A percentile compares a stretch with the other conserved stretches of the same genome.
Conservation (phyloP, 75 land plant genomes). For the Azolla pinnata region DNA sequence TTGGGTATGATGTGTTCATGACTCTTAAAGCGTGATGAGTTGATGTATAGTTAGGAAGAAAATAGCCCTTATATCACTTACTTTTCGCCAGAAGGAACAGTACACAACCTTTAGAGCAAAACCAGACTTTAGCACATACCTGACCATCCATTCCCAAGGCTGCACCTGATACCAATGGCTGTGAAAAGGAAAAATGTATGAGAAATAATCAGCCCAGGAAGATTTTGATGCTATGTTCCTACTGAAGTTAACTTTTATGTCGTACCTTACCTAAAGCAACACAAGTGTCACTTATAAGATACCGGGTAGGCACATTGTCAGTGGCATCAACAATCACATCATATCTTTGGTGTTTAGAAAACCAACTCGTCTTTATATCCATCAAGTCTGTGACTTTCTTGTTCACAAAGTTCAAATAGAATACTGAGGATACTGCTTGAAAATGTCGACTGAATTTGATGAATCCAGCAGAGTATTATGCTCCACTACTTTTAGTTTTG, state of each 20-base stretch:
- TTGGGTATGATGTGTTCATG: too few species aligned
- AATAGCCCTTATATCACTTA: too few species aligned
- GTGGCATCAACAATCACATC: constrained; percentile 94
- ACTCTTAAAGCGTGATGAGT: too few species aligned
- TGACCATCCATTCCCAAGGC: constrained; percentile 96
- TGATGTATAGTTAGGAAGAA: too few species aligned
- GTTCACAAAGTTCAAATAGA: background rate
- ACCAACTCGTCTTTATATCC: background rate
- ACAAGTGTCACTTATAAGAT: constrained; percentile 90
- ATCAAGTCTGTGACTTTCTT: background rate
- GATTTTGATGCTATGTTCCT: background rate
- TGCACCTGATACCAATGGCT: constrained; percentile 98
- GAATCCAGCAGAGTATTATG: constrained; percentile 52
- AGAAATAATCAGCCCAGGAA: background rate
- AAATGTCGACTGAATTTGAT: constrained; percentile 72
- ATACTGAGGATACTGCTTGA: constrained; percentile 82
- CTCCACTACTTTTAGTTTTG: constrained; percentile 49
- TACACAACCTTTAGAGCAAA: too few species aligned
- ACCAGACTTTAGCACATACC: too few species aligned
- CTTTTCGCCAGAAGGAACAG: too few species aligned
- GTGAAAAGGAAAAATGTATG: constrained; percentile 13
- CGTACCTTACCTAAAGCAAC: constrained; percentile 73
- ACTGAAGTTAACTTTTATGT: background rate
- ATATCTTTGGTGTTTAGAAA: constrained; percentile 37
- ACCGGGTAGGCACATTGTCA: constrained; percentile 90